Percentiles rank a stretch among this genome's conserved stretches.
Conservation (phyloP, 257 asterid species). For the Haberlea rhodopensis region DNA sequence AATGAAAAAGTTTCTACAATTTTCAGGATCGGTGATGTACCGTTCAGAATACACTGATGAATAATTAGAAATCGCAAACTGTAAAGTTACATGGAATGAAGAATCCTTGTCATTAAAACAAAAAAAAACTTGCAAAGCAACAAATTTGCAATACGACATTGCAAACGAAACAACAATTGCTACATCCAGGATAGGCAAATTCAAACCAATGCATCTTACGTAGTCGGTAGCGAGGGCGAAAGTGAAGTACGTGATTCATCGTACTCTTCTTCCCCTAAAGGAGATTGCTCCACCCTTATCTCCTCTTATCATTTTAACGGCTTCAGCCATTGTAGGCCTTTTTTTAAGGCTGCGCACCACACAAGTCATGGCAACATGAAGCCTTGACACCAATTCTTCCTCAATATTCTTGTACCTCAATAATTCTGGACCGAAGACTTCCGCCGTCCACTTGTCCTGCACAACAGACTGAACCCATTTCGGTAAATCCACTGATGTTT, state of each 20-base stretch:
- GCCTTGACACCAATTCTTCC: conserved; percentile 81
- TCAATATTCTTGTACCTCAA: conserved; percentile 90
- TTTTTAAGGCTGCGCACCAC: conserved; percentile 70
- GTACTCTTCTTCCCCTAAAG: conserved; percentile 78
- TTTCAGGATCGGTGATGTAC: no score
- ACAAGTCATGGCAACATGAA: conserved; percentile 83
- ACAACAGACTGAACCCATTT: conserved; percentile 87
- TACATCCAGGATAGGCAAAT: neutral
- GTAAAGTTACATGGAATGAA: neutral
- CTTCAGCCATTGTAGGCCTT: conserved; percentile 75
- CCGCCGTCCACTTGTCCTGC: conserved; percentile 94
- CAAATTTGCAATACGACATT: conserved; percentile 28
- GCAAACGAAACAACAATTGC: conserved; percentile 27
- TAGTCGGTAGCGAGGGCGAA: conserved; percentile 72
- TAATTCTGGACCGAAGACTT: conserved; percentile 77
- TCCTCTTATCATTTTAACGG: conserved; percentile 75
- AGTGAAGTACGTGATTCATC: conserved; percentile 76
- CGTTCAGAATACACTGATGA: conserved; percentile 10
- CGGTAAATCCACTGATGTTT: conserved; percentile 55
- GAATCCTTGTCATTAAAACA: neutral
- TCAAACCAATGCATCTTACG: conserved; percentile 63
- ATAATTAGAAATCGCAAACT: conserved; percentile 1
- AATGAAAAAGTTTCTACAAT: no score
- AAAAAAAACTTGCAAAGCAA: neutral
- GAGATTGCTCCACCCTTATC: conserved; percentile 78